Evolutionary conservation across 1,284 basidiomycete genomes (phyloP).

Genomic region (Ganoderma lingzhi): DNA sequence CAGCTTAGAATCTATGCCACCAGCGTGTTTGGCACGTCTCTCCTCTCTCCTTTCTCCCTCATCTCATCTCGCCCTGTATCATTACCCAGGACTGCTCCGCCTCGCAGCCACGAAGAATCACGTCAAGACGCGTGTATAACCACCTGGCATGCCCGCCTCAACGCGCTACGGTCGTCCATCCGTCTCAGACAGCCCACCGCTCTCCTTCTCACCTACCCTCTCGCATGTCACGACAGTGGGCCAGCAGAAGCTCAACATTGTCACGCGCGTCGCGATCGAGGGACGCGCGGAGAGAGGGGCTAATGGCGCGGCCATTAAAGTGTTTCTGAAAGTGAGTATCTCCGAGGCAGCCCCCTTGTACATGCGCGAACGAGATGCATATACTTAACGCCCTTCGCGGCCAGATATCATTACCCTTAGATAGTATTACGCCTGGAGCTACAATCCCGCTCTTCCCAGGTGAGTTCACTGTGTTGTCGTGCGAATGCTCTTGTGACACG

Average conservation of each 20-base stretch:
- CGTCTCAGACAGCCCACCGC: slow-evolving; percentile 51
- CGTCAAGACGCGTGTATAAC: slow-evolving; percentile 25
- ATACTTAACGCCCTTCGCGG: neutral
- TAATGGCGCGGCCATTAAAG: slow-evolving; percentile 71
- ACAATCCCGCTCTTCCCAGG: slow-evolving; percentile 79
- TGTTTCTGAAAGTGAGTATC: slow-evolving; percentile 75
- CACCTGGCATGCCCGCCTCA: slow-evolving; percentile 36
- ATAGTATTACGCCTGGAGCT: slow-evolving; percentile 66
- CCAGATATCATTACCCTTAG: slow-evolving; percentile 73
- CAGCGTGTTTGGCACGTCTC: slow-evolving; percentile 17
- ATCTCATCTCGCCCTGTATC: slow-evolving; percentile 6
- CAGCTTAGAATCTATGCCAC: slow-evolving; percentile 26
- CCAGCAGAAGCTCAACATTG: slow-evolving; percentile 66
- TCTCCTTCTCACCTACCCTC: slow-evolving; percentile 46
- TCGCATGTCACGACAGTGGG: slow-evolving; percentile 40
- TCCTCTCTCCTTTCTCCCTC: slow-evolving; percentile 2
- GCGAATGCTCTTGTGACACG: neutral
- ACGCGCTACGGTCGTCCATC: slow-evolving; percentile 45
- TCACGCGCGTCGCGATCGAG: slow-evolving; percentile 77
- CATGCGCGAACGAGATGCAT: neutral
- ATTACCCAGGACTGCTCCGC: neutral
- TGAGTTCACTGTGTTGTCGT: slow-evolving; percentile 40
- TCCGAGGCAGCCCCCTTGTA: slow-evolving; percentile 7
- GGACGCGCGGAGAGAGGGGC: slow-evolving; percentile 71
- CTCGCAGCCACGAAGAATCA: slow-evolving; percentile 18